Base-by-base conservation (phyloP, 768 basidiomycete species). In the Collybia sp. region DNA sequence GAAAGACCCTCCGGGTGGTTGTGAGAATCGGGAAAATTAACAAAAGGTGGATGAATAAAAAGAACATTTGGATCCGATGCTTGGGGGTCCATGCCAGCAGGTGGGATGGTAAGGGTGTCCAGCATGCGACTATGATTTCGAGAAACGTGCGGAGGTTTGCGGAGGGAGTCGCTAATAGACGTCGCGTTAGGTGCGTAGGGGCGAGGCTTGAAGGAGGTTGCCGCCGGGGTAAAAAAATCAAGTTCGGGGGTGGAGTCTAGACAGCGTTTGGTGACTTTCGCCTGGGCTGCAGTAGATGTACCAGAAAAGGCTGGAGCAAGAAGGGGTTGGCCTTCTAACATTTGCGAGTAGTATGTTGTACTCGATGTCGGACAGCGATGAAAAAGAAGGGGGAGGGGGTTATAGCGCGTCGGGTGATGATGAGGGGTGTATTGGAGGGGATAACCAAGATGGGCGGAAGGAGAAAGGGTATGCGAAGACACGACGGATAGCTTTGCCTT, bases 31-130 rank as follows among this genome's bases (percentile, higher is more conserved):
- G 87, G 88, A 57, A 88, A 88, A 30, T 67, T 58, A 40, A 66
- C 69, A 63, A 88, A 90, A 8, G 88, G 88, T 0, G 86, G 83
- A 53, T 79, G 86, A 31, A 91, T 76, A 63, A 91, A 88, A 47
- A 85, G 54, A 38, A 80, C 75, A 44, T 69, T 73, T 16, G 79
- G 77, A 54, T 91, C 88, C n/a, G 72, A 70, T 5, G 73, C 75
- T 11, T 75, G 73, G 1, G 88, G 88, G 56, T 90, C 88, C 76
- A 81, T 78, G 49, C 75, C 70, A 17, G 73, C 71, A 12, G 79
- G 63, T 30, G 77, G 73, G 3, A 76, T 58, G 3, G 69, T 63
- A 45, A 77, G 66, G 5, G 70, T 47, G n/a, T 71, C 72, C 43
- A 70, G 59, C n/a, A 64, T 48, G 45, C 67, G 68, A 1, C 59